Evolutionary conservation across 306 rosid genomes (phyloP).

Genomic region (Hippophae rhamnoides): DNA sequence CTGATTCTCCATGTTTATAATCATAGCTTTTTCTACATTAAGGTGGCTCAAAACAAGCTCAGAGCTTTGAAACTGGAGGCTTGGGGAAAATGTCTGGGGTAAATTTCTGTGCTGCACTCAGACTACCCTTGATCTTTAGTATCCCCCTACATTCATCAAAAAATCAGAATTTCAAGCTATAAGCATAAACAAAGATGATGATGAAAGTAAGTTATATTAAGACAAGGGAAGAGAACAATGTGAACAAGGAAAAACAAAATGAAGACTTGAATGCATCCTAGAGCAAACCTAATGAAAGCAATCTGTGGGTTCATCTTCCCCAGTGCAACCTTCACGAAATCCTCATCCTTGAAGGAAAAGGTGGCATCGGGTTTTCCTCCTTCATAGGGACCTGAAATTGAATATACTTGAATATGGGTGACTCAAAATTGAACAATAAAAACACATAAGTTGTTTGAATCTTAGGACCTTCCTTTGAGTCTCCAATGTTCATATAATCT

Average conservation of each 20-base stretch:
- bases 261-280: neutral
- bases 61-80: constrained; percentile 69
- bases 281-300: constrained; percentile 73
- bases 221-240: neutral
- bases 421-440: neutral
- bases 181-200: neutral
- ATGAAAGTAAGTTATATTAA: neutral
- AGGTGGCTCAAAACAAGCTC: constrained; percentile 14
- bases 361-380: constrained; percentile 92
- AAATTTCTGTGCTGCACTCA: constrained; percentile 82
- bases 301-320: constrained; percentile 91
- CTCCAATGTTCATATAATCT: neutral
- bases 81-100: constrained; percentile 89
- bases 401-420: neutral
- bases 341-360: constrained; percentile 79
- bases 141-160: constrained; percentile 50
- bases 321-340: constrained; percentile 73
- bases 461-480: no score
- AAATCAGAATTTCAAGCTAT: neutral
- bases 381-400: constrained; percentile 54
- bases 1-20: neutral
- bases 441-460: neutral
- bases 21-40: no score
- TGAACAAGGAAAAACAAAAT: neutral
- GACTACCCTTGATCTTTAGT: constrained; percentile 80